Base-by-base conservation (phyloP, 805 yeast genomes). In the Lipomyces lipofer region DNA sequence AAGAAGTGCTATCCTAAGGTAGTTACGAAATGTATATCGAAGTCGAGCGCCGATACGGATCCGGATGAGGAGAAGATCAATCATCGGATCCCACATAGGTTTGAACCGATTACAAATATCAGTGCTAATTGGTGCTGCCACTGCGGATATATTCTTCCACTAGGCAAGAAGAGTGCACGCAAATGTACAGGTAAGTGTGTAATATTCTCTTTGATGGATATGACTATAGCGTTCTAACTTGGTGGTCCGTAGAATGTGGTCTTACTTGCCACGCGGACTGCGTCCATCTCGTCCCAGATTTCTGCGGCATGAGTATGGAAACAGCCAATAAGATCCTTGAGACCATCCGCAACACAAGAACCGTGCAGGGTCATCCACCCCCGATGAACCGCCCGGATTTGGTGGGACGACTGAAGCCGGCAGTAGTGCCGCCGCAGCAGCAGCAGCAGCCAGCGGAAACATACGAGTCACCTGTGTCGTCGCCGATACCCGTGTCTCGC, bases 71-170 rank as follows among this genome's bases (percentile, higher is more conserved):
- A 74, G 85, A 91, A 88, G 70, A 80, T 94, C 69, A 94, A 94
- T 66, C 98, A 94, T 70, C 86, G 96, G 62, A 94, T 94, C 63
- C 99, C 99, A 32, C 99, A 94, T 69, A 82, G 97, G 69, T 92
- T 92, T 69, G 96, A 88, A 63, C 91, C 92, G n/a, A 81, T 83
- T 25, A 80, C 94, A 15, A 94, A 94, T 67, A 84, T 90, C 72
- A 95, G 97, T 65, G 95, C 99, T 1, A 91, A 92, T 68, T 94
- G 99, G 99, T 94, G 99, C 73, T 94, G 98, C 65, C 99, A 94
- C 69, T 94, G 99, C 78, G 99, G 99, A 58, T 89, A 89, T 68
- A 84, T 94, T 49, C 77, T 94, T 59, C 98, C 99, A 15, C 85
- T 97, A 86, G 96, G 98, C 49, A 82, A 85, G 66, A 90, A 89